Evolutionary conservation across 2,329 filamentous ascomycete genomes (phyloP), one percentile per base, ranked within the genome.

Genomic region (Hymenoscyphus scutula): DNA sequence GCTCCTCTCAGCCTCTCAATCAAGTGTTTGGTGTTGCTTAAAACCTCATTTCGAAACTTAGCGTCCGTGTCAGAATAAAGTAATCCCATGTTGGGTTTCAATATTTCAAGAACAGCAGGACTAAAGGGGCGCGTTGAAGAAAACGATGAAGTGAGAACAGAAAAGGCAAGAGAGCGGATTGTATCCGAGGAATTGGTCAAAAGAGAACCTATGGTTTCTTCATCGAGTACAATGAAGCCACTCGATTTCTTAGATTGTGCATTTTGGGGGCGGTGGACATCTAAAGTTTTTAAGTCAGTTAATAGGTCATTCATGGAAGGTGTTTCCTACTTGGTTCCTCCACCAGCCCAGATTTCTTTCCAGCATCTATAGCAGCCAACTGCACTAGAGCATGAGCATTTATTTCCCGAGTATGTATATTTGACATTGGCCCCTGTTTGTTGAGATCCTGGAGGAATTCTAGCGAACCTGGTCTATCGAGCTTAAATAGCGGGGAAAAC

Each of bases 31-130:
- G 89, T 86, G 65, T 90, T 84, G 27, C 87, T 86, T 29, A 94
- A 81, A 1, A 96, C 81, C 68, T 96, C 91, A 62, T 93, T 89
- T 62, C 95, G 86, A 67, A 93, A 89, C 70, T 94, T 92, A 5
- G 94, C 88, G 73, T 97, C 92, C 0, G 90, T 87, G 66, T 97
- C 93, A 2, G 91, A 86, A 72, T 96, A 89, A 66, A 94, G 86
- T 17, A 88, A 83, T 1, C 84, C 81, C 3, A 98, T 77, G 63
- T 91, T 86, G 37, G 78, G 80, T 59, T 81, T 81, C 2, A 98
- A 78, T 13, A 89, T 81, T 2, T 77, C 74, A 2, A 97, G 79
- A 0, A 88, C 82, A 10, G 78, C 80, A 0, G 76, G 70, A 0
- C 88, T 88, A 59, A 96, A 87, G 0, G 92, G 89, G 59, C 85